Percentiles rank a stretch among this genome's conserved stretches.
These are phyloP conservation scores for Xenosphaeropsis pyriputrescens DNA, from an alignment of 2,329 filamentous ascomycete genomes.

Conservation along the genomic window DNA sequence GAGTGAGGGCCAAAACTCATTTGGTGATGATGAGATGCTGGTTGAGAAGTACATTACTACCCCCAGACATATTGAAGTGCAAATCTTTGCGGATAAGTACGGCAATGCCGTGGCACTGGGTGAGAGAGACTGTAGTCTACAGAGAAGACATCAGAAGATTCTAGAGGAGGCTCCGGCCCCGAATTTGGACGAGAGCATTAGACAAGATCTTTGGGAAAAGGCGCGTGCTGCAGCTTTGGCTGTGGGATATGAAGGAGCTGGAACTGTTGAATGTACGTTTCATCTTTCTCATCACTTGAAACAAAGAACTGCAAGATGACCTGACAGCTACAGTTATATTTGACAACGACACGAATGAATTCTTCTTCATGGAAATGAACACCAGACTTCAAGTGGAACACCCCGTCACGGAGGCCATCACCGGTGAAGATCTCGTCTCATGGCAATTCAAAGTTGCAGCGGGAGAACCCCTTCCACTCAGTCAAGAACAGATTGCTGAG, in stretches of 20 bases:
- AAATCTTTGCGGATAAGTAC: slow-evolving; percentile 73
- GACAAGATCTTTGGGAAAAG: slow-evolving; percentile 51
- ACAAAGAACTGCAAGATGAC: slow-evolving; percentile 24
- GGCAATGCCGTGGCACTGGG: slow-evolving; percentile 73
- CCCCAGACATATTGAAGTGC: slow-evolving; percentile 77
- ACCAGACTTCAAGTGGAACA: slow-evolving; percentile 94
- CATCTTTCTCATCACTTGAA: slow-evolving; percentile 21
- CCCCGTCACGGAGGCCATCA: slow-evolving; percentile 75
- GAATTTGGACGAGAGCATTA: slow-evolving; percentile 38
- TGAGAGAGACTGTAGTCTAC: slow-evolving; percentile 78
- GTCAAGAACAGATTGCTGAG: slow-evolving; percentile 48
- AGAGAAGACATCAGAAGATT: slow-evolving; percentile 80
- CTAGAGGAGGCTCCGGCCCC: slow-evolving; percentile 81
- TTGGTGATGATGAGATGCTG: slow-evolving; percentile 73
- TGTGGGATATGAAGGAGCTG: slow-evolving; percentile 76
- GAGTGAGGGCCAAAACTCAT: slow-evolving; percentile 62
- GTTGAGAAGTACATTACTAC: slow-evolving; percentile 72
- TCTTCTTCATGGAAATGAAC: slow-evolving; percentile 75
- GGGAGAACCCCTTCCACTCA: slow-evolving; percentile 50
- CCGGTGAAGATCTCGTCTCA: slow-evolving; percentile 67
- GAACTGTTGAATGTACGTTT: slow-evolving; percentile 72
- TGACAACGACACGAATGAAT: slow-evolving; percentile 66
- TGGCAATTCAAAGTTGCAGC: slow-evolving; percentile 89
- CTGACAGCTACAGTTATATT: slow-evolving; percentile 51
- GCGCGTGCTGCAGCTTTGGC: slow-evolving; percentile 53